These are phyloP conservation scores for Hansenula lynferdii DNA, from an alignment of 1,139 yeast species.

Conservation along the genomic window DNA sequence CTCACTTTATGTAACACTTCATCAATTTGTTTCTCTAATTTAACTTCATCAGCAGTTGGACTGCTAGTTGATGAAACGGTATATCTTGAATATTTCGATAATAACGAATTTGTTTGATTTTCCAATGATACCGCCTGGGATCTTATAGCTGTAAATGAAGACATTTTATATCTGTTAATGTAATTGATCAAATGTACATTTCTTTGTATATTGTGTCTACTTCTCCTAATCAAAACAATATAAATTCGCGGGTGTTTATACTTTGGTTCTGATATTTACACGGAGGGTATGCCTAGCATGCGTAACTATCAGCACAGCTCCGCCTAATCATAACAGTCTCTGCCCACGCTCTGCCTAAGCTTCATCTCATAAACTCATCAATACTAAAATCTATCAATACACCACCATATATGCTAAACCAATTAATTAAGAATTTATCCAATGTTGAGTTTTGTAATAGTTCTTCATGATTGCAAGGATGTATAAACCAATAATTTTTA, in stretches of 20 bases:
- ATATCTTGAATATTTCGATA: slow-evolving; percentile 48
- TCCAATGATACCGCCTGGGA: slow-evolving; percentile 53
- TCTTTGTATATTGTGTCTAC: not conserved
- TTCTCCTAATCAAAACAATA: too few relatives aligned
- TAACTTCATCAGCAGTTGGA: slow-evolving; percentile 43
- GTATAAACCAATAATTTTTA: slow-evolving; percentile 19
- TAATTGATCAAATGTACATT: too few relatives aligned
- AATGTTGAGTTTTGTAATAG: slow-evolving; percentile 9
- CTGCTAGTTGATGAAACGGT: slow-evolving; percentile 46
- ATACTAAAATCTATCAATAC: not conserved
- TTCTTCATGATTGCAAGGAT: slow-evolving; percentile 25
- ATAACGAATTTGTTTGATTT: slow-evolving; percentile 45
- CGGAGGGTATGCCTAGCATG: too few relatives aligned
- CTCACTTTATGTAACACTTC: slow-evolving; percentile 29
- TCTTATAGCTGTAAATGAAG: slow-evolving; percentile 44
- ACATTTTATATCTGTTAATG: slow-evolving; percentile 10
- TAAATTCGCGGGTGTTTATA: too few relatives aligned
- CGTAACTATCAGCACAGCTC: not conserved
- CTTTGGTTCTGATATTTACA: too few relatives aligned
- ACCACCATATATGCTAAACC: slow-evolving; percentile 21
- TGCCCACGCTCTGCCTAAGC: not conserved
- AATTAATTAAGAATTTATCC: slow-evolving; percentile 9
- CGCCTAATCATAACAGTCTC: too few relatives aligned
- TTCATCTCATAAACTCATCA: not conserved
- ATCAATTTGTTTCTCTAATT: slow-evolving; percentile 38